Base-by-base conservation (phyloP, 306 rosid genomes). In the Sindora glabra region DNA sequence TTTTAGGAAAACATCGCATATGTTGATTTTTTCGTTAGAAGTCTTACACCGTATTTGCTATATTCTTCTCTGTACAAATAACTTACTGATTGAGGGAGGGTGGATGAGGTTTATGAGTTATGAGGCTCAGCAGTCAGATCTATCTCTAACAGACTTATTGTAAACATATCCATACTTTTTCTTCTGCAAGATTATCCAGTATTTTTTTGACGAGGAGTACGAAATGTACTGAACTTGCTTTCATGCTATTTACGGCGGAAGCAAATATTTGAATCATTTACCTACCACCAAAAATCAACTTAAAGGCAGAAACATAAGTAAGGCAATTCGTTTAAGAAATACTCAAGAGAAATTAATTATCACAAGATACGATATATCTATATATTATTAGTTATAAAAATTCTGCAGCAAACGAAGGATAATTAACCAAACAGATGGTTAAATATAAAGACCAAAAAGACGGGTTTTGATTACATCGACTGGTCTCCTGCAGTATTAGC, bases 401-500 rank as follows among this genome's bases (percentile, higher is more conserved):
- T 60, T 51, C 58, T 29, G 34, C 48, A 33, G 15, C 53, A 67
- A 53, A 67, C 39, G 34, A 67, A 46, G 56, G 4, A 41, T 36
- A 62, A n/a, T n/a, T n/a, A n/a, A 30, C 50, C 46, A 48, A 16
- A 44, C 27, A 52, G 47, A 54, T 62, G 60, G 52, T 32, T 42
- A 26, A 19, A 41, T 5, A 70, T 38, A 39, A 46, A 44, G 47
- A 32, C 26, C 29, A 19, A 29, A 32, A 52, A 18, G 10, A 61
- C 56, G 8, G 41, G 13, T 13, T 54, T 38, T 38, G 47, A 45
- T 22, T 45, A 40, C 68, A 58, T 25, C 18, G 26, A 19, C 51
- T 37, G 10, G 67, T 38, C 61, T 42, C 59, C 58, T 57, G 19
- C 70, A 56, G 65, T 34, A 56, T 16, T 56, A 29, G 63, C 34